A percentile compares a stretch with the other conserved stretches of the same genome.
Conservation (phyloP, 345 rosid genomes). For the Hibiscus syriacus region DNA sequence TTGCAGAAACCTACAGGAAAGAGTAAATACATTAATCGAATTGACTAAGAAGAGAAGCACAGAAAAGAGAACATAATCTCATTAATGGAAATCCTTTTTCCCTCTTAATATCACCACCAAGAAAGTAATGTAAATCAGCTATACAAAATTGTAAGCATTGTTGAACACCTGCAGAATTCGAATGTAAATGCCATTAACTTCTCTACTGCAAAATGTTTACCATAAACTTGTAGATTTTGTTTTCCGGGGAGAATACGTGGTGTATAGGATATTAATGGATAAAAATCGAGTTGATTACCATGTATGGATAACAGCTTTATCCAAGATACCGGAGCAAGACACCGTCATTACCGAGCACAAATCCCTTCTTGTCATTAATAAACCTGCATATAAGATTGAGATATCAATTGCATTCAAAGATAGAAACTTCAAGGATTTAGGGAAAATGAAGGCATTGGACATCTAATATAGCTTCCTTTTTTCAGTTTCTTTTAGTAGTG, state of each 20-base stretch:
- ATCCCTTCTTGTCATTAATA: constrained; percentile 64
- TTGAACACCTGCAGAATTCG: constrained; percentile 9
- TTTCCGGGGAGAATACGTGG: background rate
- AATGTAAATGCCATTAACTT: background rate
- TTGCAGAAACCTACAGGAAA: background rate
- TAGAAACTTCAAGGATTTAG: background rate
- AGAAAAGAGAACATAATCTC: background rate
- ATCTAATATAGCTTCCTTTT: background rate
- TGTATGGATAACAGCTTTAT: constrained; percentile 22
- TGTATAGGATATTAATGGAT: background rate
- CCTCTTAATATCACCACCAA: background rate
- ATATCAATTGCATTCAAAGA: constrained; percentile 1
- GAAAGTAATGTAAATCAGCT: constrained; percentile 2
- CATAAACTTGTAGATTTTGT: background rate
- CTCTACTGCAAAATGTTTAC: background rate
- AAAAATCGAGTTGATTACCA: constrained; percentile 8
- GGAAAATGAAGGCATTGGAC: background rate
- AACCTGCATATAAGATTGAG: constrained; percentile 37
- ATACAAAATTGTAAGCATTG: constrained; percentile 28
- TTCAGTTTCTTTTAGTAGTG: background rate
- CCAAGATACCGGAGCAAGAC: constrained; percentile 95
- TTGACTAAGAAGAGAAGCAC: background rate
- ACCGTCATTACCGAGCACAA: constrained; percentile 84
- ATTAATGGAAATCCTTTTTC: background rate
- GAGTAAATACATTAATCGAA: background rate